Conservation (phyloP, 208 protist species). For the Angomonas ambiguus region DNA sequence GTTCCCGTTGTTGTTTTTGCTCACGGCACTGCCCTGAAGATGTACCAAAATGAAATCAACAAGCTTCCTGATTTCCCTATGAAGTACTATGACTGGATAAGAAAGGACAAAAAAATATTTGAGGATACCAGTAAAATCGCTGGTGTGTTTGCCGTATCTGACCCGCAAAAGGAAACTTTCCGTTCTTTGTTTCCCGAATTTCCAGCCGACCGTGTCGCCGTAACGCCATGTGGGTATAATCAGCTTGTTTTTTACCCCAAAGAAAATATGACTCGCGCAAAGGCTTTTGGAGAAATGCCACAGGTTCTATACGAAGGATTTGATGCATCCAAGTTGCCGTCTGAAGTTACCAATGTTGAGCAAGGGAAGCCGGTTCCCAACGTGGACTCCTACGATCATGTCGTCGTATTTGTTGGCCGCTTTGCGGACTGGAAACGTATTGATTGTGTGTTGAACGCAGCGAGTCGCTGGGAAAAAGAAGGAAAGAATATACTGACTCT, state of each 20-base stretch:
- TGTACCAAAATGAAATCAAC: conserved; percentile 77
- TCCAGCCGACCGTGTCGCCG: conserved; percentile 47
- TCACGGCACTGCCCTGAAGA: conserved; percentile 73
- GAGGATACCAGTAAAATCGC: conserved; percentile 38
- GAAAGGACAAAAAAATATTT: conserved; percentile 46
- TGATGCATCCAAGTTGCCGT: conserved; percentile 22
- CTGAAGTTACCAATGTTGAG: conserved; percentile 23
- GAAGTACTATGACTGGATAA: conserved; percentile 74
- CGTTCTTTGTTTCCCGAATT: conserved; percentile 52
- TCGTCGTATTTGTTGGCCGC: conserved; percentile 70
- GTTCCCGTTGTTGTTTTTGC: conserved; percentile 69
- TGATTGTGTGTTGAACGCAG: conserved; percentile 55
- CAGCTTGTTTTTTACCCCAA: conserved; percentile 65
- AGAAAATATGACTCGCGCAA: conserved; percentile 49
- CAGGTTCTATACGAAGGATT: conserved; percentile 65
- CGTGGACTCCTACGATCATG: conserved; percentile 48
- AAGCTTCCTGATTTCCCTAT: conserved; percentile 64
- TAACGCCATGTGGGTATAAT: conserved; percentile 69
- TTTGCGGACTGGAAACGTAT: conserved; percentile 79
- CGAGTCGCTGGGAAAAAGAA: conserved; percentile 53
- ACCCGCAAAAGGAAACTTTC: conserved; percentile 60
- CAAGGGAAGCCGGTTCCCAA: conserved; percentile 34
- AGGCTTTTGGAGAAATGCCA: conserved; percentile 47
- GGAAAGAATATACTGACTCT: conserved; percentile 46
- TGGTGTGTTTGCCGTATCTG: conserved; percentile 63